A percentile compares a stretch with the other conserved stretches of the same genome.
Conservation (phyloP, 2,329 filamentous ascomycete species). For the Plectosphaerella cucumerina region DNA sequence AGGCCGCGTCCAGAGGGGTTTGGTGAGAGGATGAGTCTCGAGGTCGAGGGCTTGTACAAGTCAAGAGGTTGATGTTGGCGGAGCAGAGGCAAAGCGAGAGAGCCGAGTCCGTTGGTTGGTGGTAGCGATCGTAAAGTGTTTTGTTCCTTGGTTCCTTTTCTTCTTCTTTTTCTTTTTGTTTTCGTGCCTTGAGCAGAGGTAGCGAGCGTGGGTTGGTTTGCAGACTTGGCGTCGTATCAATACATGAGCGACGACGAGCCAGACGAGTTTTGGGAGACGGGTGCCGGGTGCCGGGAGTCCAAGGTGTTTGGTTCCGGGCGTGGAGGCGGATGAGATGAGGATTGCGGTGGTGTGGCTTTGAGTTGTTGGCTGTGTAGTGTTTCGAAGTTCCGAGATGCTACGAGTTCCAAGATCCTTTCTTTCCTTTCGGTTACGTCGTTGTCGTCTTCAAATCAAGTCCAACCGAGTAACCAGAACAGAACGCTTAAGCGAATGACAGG, state of each 20-base stretch:
- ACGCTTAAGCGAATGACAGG: slow-evolving; percentile 68
- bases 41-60: background rate
- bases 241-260: background rate
- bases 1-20: slow-evolving; percentile 7
- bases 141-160: slow-evolving; percentile 10
- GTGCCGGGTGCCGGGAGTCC: background rate
- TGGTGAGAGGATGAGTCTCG: background rate
- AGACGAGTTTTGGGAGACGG: no score
- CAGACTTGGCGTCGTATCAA: background rate
- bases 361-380: background rate
- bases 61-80: background rate
- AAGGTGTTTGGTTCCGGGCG: no score
- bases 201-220: slow-evolving; percentile 26
- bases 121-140: slow-evolving; percentile 34
- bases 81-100: background rate
- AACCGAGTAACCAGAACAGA: slow-evolving; percentile 40
- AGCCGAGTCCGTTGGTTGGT: slow-evolving; percentile 10
- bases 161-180: slow-evolving; percentile 13
- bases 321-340: no score
- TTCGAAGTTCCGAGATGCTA: background rate
- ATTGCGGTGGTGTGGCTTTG: no score
- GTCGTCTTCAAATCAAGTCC: slow-evolving; percentile 4
- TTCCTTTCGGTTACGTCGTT: slow-evolving; percentile 12
- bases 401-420: background rate
- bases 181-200: slow-evolving; percentile 10